Conservation (phyloP, 495 filamentous ascomycete genomes). For the Trypethelium eluteriae region DNA sequence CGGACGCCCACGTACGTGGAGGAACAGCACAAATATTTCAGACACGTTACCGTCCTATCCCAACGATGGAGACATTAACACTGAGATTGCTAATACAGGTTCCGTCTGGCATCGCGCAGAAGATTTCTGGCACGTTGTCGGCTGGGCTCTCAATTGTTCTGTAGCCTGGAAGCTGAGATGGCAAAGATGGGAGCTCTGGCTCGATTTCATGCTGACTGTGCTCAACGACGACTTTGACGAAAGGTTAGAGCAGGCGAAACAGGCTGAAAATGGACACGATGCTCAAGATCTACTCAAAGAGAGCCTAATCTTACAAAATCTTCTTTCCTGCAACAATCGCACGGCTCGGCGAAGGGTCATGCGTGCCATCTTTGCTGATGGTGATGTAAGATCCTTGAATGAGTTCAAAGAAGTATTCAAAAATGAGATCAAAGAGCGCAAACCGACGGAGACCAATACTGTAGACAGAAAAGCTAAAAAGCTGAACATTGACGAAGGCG, state of each 20-base stretch:
- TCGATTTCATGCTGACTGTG: slow-evolving; percentile 70
- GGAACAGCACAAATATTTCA: slow-evolving; percentile 23
- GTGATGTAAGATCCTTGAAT: slow-evolving; percentile 37
- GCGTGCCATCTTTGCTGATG: slow-evolving; percentile 59
- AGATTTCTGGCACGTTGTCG: slow-evolving; percentile 83
- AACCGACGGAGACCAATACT: slow-evolving; percentile 29
- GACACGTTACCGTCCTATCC: slow-evolving; percentile 31
- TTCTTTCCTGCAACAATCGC: slow-evolving; percentile 37
- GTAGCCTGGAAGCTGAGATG: slow-evolving; percentile 61
- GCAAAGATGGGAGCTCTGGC: slow-evolving; percentile 75
- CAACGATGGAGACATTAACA: slow-evolving; percentile 41
- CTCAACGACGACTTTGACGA: slow-evolving; percentile 68
- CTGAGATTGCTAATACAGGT: slow-evolving; percentile 53
- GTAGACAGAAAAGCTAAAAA: slow-evolving; percentile 36
- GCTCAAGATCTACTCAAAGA: slow-evolving; percentile 33
- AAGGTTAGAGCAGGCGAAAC: slow-evolving; percentile 39
- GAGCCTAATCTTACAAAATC: slow-evolving; percentile 51
- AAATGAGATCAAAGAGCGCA: slow-evolving; percentile 47
- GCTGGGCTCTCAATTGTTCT: slow-evolving; percentile 92
- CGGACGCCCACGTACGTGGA: slow-evolving; percentile 29
- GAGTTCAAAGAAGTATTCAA: slow-evolving; percentile 57
- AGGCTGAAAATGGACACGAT: slow-evolving; percentile 22
- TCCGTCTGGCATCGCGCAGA: slow-evolving; percentile 65
- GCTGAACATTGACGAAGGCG: slow-evolving; percentile 51
- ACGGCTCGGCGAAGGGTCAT: slow-evolving; percentile 46